phyloP scores from a whole-genome alignment of 305 asterid species.

The Ajuga reptans region DNA sequence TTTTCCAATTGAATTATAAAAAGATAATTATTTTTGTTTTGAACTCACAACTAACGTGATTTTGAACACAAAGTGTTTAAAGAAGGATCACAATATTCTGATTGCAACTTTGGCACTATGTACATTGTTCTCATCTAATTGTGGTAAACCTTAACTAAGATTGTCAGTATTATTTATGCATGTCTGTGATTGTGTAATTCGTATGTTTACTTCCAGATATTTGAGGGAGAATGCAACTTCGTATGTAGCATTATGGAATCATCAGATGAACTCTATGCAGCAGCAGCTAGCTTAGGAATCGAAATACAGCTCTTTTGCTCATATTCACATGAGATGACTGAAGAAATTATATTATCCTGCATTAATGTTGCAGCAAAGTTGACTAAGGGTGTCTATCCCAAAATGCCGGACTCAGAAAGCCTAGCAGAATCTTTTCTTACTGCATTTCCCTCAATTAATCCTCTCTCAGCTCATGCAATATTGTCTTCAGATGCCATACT shows the following conservation, averaged over 20 bases:
- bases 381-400: constrained; percentile 49
- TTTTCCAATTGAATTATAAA: not conserved
- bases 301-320: constrained; percentile 76
- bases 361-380: constrained; percentile 49
- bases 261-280: constrained; percentile 94
- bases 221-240: constrained; percentile 77
- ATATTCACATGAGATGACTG: constrained; percentile 74
- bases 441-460: constrained; percentile 84
- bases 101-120: constrained; percentile 1
- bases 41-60: constrained; percentile 12
- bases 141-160: constrained; percentile 16
- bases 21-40: not conserved
- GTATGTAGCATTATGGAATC: constrained; percentile 74
- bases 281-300: constrained; percentile 89
- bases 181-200: constrained; percentile 24
- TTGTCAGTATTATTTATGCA: not conserved
- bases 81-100: constrained; percentile 17
- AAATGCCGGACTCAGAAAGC: constrained; percentile 75
- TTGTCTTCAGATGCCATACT: constrained; percentile 59
- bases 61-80: constrained; percentile 4
- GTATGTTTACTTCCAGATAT: constrained; percentile 49
- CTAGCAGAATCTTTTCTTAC: constrained; percentile 87
- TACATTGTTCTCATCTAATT: constrained; percentile 12
- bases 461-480: constrained; percentile 91
- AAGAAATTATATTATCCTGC: constrained; percentile 72